Evolutionary conservation across 2,329 filamentous ascomycete species (phyloP).

Genomic region (Penicillium occitanis): DNA sequence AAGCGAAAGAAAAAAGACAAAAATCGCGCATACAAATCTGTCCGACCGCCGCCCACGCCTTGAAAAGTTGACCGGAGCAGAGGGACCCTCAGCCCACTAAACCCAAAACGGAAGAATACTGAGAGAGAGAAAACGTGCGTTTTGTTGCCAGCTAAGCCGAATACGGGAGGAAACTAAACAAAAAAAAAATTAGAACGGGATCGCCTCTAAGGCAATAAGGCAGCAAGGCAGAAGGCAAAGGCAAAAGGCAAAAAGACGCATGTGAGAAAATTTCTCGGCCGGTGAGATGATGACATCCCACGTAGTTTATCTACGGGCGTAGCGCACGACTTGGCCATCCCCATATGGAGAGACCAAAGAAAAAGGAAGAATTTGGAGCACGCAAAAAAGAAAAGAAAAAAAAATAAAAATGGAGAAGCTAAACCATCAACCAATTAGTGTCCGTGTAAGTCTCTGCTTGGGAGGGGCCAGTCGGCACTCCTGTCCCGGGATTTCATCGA

Average conservation of each 20-base stretch:
- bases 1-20: background rate
- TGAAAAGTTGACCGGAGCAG: conserved; percentile 1
- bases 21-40: conserved; percentile 23
- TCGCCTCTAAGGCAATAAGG: background rate
- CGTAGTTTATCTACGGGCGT: background rate
- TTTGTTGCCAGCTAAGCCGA: background rate
- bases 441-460: background rate
- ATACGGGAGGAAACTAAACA: background rate
- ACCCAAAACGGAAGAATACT: conserved; percentile 3
- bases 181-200: too few species aligned
- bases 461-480: conserved; percentile 16
- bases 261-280: background rate
- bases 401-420: background rate
- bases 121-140: conserved; percentile 6
- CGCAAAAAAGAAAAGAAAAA: conserved; percentile 1
- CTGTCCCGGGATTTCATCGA: conserved; percentile 17
- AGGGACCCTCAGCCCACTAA: background rate
- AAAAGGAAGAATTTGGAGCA: background rate
- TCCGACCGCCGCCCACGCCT: conserved; percentile 20
- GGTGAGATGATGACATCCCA: background rate
- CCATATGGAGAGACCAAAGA: background rate
- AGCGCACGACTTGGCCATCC: conserved; percentile 2
- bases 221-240: background rate
- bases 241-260: background rate
- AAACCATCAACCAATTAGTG: background rate